Conservation (phyloP, 768 basidiomycete species). For the Boletales sp. region DNA sequence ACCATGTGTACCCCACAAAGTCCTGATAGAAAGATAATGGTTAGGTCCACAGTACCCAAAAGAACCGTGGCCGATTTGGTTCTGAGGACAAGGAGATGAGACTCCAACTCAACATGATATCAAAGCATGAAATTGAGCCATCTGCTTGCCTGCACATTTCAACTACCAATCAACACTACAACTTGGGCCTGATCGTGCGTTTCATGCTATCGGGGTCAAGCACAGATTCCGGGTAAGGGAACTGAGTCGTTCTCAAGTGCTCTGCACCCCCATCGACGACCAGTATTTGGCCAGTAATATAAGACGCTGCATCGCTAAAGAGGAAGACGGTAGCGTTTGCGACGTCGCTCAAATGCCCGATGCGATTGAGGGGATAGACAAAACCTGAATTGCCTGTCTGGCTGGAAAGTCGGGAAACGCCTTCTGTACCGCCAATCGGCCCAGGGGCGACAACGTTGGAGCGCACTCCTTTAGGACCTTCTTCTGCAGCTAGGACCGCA, state of each 20-base stretch:
- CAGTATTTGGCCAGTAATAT: slow-evolving; percentile 73
- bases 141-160: neutral
- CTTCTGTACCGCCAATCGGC: slow-evolving; percentile 78
- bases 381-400: neutral
- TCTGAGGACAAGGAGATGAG: too few species aligned
- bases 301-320: slow-evolving; percentile 76
- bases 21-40: too few species aligned
- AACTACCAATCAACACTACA: slow-evolving; percentile 17
- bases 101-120: too few species aligned
- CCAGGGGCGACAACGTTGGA: slow-evolving; percentile 87
- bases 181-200: slow-evolving; percentile 46
- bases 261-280: slow-evolving; percentile 66
- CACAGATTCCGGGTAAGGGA: slow-evolving; percentile 64
- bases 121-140: too few species aligned
- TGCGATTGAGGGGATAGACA: slow-evolving; percentile 43
- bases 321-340: slow-evolving; percentile 74
- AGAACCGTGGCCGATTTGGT: neutral
- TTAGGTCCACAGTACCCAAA: too few species aligned
- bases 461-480: slow-evolving; percentile 91
- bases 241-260: slow-evolving; percentile 42
- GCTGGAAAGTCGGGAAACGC: slow-evolving; percentile 53
- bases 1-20: neutral
- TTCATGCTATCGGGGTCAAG: slow-evolving; percentile 54
- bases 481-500: slow-evolving; percentile 84
- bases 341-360: slow-evolving; percentile 58